Percentiles rank a stretch among this genome's conserved stretches.
Evolutionary conservation across 345 rosid species (phyloP).

Genomic region (Citrus australasica): DNA sequence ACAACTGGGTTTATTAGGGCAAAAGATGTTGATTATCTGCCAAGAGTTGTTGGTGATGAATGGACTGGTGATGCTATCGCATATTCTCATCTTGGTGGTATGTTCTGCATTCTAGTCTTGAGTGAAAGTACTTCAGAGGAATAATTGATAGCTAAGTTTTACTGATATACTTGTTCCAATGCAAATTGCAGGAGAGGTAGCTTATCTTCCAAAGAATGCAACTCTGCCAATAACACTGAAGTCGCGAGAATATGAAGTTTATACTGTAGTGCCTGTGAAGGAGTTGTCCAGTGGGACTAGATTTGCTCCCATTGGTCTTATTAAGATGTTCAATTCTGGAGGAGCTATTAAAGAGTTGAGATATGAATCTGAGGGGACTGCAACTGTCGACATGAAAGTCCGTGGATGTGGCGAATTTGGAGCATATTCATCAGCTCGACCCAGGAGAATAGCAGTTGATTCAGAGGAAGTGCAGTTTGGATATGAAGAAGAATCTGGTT

Average conservation of each 20-base stretch:
- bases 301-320: constrained; percentile 48
- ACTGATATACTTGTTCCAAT: not conserved
- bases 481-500: constrained; percentile 35
- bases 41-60: constrained; percentile 40
- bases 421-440: constrained; percentile 43
- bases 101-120: not conserved
- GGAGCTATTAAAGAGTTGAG: constrained; percentile 50
- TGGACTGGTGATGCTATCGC: constrained; percentile 58
- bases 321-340: constrained; percentile 60
- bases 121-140: not conserved
- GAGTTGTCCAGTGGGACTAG: constrained; percentile 31
- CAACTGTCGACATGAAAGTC: constrained; percentile 30
- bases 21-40: constrained; percentile 53
- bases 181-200: constrained; percentile 46
- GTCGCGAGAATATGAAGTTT: constrained; percentile 53
- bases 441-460: constrained; percentile 38
- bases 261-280: constrained; percentile 55
- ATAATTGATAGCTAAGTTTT: not conserved
- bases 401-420: constrained; percentile 50
- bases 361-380: constrained; percentile 20
- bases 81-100: constrained; percentile 64
- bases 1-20: constrained; percentile 46
- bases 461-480: constrained; percentile 32
- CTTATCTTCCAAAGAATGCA: constrained; percentile 52
- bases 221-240: constrained; percentile 55